phyloP scores from a whole-genome alignment of 495 filamentous ascomycete species.

The Hapsidospora chrysogenum region DNA sequence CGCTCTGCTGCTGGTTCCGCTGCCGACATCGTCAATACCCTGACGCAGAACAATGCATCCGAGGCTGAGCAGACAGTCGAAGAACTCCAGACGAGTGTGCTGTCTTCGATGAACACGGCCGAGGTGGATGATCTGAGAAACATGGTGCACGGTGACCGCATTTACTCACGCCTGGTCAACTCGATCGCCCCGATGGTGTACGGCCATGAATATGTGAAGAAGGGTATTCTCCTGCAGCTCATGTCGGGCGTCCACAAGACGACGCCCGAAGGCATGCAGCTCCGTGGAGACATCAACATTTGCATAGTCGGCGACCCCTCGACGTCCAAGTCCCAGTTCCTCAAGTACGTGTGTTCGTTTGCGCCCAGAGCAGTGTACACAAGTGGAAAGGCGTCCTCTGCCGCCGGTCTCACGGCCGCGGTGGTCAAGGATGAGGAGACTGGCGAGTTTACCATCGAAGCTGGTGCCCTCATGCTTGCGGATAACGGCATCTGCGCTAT shows the following conservation, averaged over 20 bases:
- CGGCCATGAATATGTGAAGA: conserved; percentile 94
- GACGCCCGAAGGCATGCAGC: conserved; percentile 77
- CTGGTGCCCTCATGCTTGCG: conserved; percentile 93
- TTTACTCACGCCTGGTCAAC: conserved; percentile 84
- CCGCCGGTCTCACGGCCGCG: conserved; percentile 91
- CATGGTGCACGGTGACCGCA: conserved; percentile 90
- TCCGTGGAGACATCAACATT: conserved; percentile 96
- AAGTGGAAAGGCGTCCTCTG: conserved; percentile 93
- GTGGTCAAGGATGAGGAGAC: conserved; percentile 98
- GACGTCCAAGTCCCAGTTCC: conserved; percentile 96
- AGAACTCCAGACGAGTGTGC: conserved; percentile 72
- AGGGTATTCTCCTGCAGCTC: conserved; percentile 82
- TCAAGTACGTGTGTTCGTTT: conserved; percentile 95
- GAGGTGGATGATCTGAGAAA: conserved; percentile 84
- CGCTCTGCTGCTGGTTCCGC: conserved; percentile 23
- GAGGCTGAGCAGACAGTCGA: conserved; percentile 56
- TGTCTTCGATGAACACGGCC: conserved; percentile 60
- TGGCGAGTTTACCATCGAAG: conserved; percentile 97
- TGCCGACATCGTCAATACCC: conserved; percentile 59
- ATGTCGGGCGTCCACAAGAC: conserved; percentile 86
- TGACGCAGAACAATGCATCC: conserved; percentile 45
- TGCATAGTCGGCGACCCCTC: conserved; percentile 96
- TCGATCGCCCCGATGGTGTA: conserved; percentile 96
- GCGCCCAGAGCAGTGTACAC: conserved; percentile 95
- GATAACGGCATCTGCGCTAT: conserved; percentile 97